A percentile compares a stretch with the other conserved stretches of the same genome.
Conservation (phyloP, 1,284 basidiomycete species). For the Sanguinoderma infundibulare region DNA sequence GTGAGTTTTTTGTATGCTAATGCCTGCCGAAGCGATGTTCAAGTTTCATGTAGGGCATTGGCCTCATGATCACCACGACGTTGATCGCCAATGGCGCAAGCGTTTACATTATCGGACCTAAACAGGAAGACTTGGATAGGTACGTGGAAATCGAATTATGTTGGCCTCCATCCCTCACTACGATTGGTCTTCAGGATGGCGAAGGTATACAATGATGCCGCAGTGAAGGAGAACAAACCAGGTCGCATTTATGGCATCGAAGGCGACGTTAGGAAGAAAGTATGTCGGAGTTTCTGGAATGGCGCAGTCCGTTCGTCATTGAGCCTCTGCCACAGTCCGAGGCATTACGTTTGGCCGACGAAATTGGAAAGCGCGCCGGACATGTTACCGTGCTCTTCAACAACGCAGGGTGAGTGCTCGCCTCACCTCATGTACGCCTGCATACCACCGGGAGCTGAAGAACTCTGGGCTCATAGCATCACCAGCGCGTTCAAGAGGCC, state of each 20-base stretch:
- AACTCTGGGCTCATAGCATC: not conserved
- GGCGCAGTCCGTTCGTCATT: not conserved
- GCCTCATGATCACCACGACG: constrained; percentile 50
- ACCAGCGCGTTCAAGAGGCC: constrained; percentile 41
- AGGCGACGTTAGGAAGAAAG: constrained; percentile 52
- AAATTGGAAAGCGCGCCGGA: constrained; percentile 43
- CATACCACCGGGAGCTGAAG: not conserved
- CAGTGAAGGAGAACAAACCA: constrained; percentile 33
- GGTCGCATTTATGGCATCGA: constrained; percentile 48
- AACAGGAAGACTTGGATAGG: constrained; percentile 47
- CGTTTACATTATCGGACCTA: constrained; percentile 52
- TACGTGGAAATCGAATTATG: constrained; percentile 15
- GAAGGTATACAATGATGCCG: constrained; percentile 44
- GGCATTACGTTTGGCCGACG: constrained; percentile 48
- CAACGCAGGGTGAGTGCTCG: constrained; percentile 39
- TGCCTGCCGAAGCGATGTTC: not conserved
- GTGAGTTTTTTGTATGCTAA: constrained; percentile 35
- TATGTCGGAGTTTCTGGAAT: too few relatives aligned
- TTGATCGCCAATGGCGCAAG: constrained; percentile 54
- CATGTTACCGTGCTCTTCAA: constrained; percentile 50
- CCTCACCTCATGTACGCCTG: not conserved
- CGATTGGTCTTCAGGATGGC: constrained; percentile 34
- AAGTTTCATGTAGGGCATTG: constrained; percentile 44
- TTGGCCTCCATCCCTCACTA: not conserved
- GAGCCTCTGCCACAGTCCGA: constrained; percentile 40